A percentile compares a stretch with the other conserved stretches of the same genome.
Conservation (phyloP, 768 basidiomycete species). For the Rhizopogon roseolus region DNA sequence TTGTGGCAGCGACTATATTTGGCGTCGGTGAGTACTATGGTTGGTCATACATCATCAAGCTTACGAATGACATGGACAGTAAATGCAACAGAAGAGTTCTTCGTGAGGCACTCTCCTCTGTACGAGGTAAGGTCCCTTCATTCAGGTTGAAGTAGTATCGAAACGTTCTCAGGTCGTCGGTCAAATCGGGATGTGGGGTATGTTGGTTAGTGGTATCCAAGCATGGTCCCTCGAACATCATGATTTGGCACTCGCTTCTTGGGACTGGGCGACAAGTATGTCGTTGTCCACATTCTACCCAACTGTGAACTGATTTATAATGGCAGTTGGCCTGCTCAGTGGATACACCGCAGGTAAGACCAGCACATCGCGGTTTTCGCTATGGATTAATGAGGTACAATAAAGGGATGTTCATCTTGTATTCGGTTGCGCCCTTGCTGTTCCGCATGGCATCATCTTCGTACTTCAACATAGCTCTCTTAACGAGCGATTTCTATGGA, state of each 20-base stretch:
- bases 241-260: slow-evolving; percentile 53
- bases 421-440: slow-evolving; percentile 72
- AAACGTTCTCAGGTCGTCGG: slow-evolving; percentile 51
- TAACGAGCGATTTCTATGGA: slow-evolving; percentile 79
- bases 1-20: slow-evolving; percentile 73
- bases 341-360: slow-evolving; percentile 34
- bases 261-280: slow-evolving; percentile 64
- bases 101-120: slow-evolving; percentile 67
- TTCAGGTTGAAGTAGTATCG: background rate
- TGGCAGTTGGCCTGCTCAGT: slow-evolving; percentile 37
- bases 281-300: background rate
- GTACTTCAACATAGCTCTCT: slow-evolving; percentile 71
- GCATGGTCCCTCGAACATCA: slow-evolving; percentile 64
- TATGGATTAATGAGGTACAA: background rate
- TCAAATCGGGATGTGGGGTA: slow-evolving; percentile 75
- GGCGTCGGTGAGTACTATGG: slow-evolving; percentile 56
- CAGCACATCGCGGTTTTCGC: background rate
- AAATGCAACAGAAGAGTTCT: slow-evolving; percentile 81
- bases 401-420: slow-evolving; percentile 69
- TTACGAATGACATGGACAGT: slow-evolving; percentile 32
- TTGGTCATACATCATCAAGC: background rate
- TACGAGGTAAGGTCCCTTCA: slow-evolving; percentile 46
- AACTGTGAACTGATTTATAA: background rate
- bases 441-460: slow-evolving; percentile 77
- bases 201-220: slow-evolving; percentile 67